Evolutionary conservation across 768 basidiomycete species (phyloP), one percentile per base, ranked within the genome.

Genomic region (Ramaria rubella): DNA sequence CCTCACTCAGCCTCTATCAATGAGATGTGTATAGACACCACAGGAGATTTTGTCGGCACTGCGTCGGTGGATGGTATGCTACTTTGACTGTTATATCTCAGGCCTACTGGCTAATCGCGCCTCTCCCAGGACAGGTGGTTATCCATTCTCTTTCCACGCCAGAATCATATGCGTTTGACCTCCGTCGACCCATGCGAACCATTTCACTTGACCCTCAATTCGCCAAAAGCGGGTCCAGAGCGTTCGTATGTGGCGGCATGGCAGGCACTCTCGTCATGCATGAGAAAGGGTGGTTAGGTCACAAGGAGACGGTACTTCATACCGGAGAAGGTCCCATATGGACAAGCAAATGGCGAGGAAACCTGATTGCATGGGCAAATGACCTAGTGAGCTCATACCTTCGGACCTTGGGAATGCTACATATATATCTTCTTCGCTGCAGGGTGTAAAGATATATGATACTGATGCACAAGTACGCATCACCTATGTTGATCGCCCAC

Each of bases 371-470:
- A 0, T 99, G 96, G 96, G 92, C 94, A 3, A 96, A 94, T 62
- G 96, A 99, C 67, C 63, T 83, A 42, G 92, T 93, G 60, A 65
- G 84, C 69, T 15, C n/a, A 29, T 19, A 33, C 19, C n/a, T 56
- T 8, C 5, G 15, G 19, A 24, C 24, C 23, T 46, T 31, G 24
- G 26, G 33, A 17, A n/a, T 49, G 31, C 34, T 19, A 24, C 6
- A 17, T 21, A 27, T 54, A 38, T 29, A 52, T 34, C 12, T 46
- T 12, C 31, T 27, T 21, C 5, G 29, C 34, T 36, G 2, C 62
- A 93, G 90, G 95, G 95, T 14, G 88, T 97, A 53, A 95, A 93
- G 67, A 86, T 99, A 46, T 95, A 94, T 67, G 94, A 97, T 67
- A 86, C 83, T 0, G 72, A 73, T 4, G 87, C 87, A 0, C 82